Percentiles rank a stretch among this genome's conserved stretches.
Conservation (phyloP, 1,284 basidiomycete genomes). For the Microbotryum lychnidis-dioicae region DNA sequence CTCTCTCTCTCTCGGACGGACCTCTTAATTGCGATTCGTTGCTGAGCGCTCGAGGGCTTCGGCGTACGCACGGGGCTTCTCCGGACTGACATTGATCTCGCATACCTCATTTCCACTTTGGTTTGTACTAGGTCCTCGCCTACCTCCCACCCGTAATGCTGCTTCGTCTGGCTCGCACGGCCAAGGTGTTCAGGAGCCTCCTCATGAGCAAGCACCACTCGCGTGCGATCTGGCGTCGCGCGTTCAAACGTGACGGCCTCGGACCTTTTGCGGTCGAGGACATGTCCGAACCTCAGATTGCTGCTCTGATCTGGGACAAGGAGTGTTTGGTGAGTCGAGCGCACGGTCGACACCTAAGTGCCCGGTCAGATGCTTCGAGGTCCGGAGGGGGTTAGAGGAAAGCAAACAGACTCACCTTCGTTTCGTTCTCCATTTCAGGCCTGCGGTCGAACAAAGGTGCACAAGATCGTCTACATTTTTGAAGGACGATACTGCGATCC, state of each 20-base stretch:
- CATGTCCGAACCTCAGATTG: conserved; percentile 1
- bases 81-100: no score
- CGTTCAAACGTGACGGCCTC: conserved; percentile 9
- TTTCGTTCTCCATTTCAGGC: neutral
- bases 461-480: conserved; percentile 7
- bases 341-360: neutral
- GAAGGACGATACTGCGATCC: conserved; percentile 7
- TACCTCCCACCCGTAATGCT: conserved; percentile 1
- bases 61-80: neutral
- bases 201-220: neutral
- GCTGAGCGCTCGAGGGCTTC: no score
- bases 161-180: conserved; percentile 6
- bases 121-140: conserved; percentile 2
- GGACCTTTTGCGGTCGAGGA: neutral
- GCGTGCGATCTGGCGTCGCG: conserved; percentile 1
- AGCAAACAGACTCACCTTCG: no score
- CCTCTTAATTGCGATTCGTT: no score
- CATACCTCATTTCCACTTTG: neutral
- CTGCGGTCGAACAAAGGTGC: conserved; percentile 9
- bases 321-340: conserved; percentile 5
- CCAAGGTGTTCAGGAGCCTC: conserved; percentile 8
- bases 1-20: neutral
- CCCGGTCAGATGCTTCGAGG: no score
- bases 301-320: conserved; percentile 13
- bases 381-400: no score